Percentiles rank a stretch among this genome's conserved stretches.
These are phyloP conservation scores for Diplodia intermedia DNA, from an alignment of 2,329 filamentous ascomycete species.

Conservation along the genomic window DNA sequence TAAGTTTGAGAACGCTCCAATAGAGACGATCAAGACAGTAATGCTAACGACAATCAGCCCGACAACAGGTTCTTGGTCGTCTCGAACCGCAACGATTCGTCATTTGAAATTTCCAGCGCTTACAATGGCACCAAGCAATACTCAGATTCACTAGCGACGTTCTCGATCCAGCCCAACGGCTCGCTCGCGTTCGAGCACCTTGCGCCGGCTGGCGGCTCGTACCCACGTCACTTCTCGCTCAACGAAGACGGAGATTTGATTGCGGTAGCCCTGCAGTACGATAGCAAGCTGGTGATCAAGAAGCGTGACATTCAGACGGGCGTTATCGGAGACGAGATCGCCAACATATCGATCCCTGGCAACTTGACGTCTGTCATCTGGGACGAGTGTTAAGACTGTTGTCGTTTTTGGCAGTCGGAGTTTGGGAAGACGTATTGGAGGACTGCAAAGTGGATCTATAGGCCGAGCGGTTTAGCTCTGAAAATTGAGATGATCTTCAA, in stretches of 20 bases:
- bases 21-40: too few relatives aligned
- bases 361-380: slow-evolving; percentile 48
- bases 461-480: not conserved
- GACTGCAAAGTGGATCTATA: not conserved
- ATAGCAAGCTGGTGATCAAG: slow-evolving; percentile 67
- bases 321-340: slow-evolving; percentile 59
- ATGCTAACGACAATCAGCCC: slow-evolving; percentile 38
- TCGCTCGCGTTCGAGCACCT: slow-evolving; percentile 63
- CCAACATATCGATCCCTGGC: slow-evolving; percentile 38
- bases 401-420: not conserved
- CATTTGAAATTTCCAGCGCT: slow-evolving; percentile 59
- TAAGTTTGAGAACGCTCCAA: slow-evolving; percentile 49
- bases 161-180: slow-evolving; percentile 64
- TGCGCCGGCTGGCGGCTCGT: slow-evolving; percentile 68
- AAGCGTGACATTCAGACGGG: slow-evolving; percentile 66
- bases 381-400: slow-evolving; percentile 32
- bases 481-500: not conserved
- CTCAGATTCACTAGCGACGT: slow-evolving; percentile 69
- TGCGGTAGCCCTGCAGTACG: slow-evolving; percentile 70
- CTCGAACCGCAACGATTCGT: slow-evolving; percentile 70
- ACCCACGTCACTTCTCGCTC: slow-evolving; percentile 71
- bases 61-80: slow-evolving; percentile 68
- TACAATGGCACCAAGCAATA: slow-evolving; percentile 42
- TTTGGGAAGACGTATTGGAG: slow-evolving; percentile 1
- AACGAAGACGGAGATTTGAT: slow-evolving; percentile 69